These are phyloP conservation scores for Trichocomaceae sp. DNA, from an alignment of 2,329 filamentous ascomycete genomes.

Conservation along the genomic window DNA sequence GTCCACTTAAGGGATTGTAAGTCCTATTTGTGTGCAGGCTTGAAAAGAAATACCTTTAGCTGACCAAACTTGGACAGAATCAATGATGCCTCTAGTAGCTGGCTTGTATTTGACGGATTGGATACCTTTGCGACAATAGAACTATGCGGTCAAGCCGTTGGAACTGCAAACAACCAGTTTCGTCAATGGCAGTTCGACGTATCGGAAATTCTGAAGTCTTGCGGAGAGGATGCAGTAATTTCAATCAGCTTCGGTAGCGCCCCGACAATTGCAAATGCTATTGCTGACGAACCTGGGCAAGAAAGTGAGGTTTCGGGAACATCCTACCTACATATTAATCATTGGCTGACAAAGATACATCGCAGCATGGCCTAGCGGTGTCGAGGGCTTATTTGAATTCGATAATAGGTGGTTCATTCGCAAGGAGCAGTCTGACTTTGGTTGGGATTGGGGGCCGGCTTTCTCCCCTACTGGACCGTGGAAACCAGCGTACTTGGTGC, in stretches of 20 bases:
- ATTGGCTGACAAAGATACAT: not conserved
- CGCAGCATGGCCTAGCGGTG: slow-evolving; percentile 44
- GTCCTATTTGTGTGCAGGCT: slow-evolving; percentile 14
- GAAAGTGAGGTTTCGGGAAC: slow-evolving; percentile 29
- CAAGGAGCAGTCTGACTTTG: slow-evolving; percentile 58
- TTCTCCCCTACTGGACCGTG: slow-evolving; percentile 59
- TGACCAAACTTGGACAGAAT: slow-evolving; percentile 16
- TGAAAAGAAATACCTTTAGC: not conserved
- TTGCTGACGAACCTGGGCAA: slow-evolving; percentile 45
- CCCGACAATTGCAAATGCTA: slow-evolving; percentile 47
- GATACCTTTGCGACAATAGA: slow-evolving; percentile 55
- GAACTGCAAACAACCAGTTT: slow-evolving; percentile 56
- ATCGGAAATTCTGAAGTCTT: slow-evolving; percentile 40
- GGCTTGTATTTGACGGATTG: slow-evolving; percentile 56
- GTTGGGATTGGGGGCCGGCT: slow-evolving; percentile 59
- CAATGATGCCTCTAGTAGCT: slow-evolving; percentile 38
- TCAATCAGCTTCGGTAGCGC: slow-evolving; percentile 54
- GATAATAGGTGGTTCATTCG: slow-evolving; percentile 51
- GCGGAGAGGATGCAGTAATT: slow-evolving; percentile 35
- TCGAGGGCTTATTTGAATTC: slow-evolving; percentile 48
- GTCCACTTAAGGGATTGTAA: slow-evolving; percentile 38
- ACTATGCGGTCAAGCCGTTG: slow-evolving; percentile 50
- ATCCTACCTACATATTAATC: not conserved
- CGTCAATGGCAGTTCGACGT: slow-evolving; percentile 56
- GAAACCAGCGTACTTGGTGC: slow-evolving; percentile 53